Evolutionary conservation across 805 yeast species (phyloP), one percentile per base, ranked within the genome.

Genomic region (Saccharomycopsis sp.): DNA sequence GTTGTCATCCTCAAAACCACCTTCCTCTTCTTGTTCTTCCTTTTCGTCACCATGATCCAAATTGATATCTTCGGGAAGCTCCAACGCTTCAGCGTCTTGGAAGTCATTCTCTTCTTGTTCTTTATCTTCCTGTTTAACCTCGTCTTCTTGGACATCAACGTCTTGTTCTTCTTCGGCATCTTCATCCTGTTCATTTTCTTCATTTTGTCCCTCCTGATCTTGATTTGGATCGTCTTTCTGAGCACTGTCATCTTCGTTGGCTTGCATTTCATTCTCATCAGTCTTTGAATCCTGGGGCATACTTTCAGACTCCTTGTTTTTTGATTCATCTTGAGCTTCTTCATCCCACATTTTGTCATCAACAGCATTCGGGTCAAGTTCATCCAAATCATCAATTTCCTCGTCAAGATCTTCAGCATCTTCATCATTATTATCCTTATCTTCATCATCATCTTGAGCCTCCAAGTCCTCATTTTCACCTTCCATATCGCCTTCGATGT

Each of bases 301-400:
- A 43, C 72, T 65, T 20, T 87, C 94, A 6, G 88, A 69, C 32
- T 86, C 84, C 56, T 87, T 87, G 53, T 87, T 95, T 54, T 85
- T 83, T 16, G 73, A 69, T 48, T 74, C 74, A 12, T 79, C 86
- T 42, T 77, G 71, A 9, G 80, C 83, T 56, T 89, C 87, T 53
- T 88, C 96, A 54, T 89, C 92, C 95, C 97, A 89, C 95, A 86
- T 86, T 62, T 86, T 89, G 50, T 89, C 96, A 57, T 89, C 97
- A 37, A 89, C 76, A 3, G 95, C 95, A 60, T 87, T 85, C 2
- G 95, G 95, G 66, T 88, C 97, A 48, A 81, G 67, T 42, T 86
- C 94, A 57, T 84, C 94, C 23, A 89, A 62, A 53, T 88, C 84
- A 49, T 89, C 96, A 31, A 87, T 70, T 55, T 87, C 89, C 49